A percentile compares a stretch with the other conserved stretches of the same genome.
These are phyloP conservation scores for Colletotrichum gloeosporioides DNA, from an alignment of 2,329 filamentous ascomycete species.

Conservation along the genomic window DNA sequence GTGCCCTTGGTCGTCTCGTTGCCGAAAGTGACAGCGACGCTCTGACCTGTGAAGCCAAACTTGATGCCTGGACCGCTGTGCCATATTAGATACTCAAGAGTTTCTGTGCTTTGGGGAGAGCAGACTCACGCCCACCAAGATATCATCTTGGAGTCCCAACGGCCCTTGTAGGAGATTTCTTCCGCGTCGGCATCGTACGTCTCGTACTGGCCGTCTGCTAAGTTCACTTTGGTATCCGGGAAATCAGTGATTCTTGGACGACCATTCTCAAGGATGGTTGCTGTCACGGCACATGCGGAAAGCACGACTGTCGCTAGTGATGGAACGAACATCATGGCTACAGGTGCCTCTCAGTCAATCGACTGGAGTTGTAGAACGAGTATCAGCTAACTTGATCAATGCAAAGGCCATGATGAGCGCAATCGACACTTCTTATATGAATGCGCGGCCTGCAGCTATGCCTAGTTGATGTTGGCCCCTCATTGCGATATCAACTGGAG, in stretches of 20 bases:
- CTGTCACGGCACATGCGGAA: constrained; percentile 24
- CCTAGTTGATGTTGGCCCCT: background rate
- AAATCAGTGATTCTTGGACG: constrained; percentile 46
- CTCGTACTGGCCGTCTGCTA: constrained; percentile 35
- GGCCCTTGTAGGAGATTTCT: constrained; percentile 66
- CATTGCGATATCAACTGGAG: background rate
- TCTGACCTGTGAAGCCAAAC: constrained; percentile 59
- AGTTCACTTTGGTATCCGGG: constrained; percentile 43
- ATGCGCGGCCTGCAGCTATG: background rate
- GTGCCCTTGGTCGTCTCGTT: constrained; percentile 52
- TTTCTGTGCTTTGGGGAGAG: background rate
- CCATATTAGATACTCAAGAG: background rate
- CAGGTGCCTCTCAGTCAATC: background rate
- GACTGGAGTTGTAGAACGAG: background rate
- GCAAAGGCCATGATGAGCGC: background rate
- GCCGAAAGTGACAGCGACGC: constrained; percentile 60
- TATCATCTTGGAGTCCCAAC: constrained; percentile 65
- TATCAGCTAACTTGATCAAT: background rate
- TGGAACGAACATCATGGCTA: background rate
- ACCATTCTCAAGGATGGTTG: constrained; percentile 45
- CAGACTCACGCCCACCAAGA: constrained; percentile 64
- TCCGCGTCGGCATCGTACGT: constrained; percentile 56
- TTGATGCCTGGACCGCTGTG: constrained; percentile 57
- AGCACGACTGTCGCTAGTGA: constrained; percentile 22
- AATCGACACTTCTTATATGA: background rate